Evolutionary conservation across 148 eudicot genomes (phyloP).

Genomic region (Talinum fruticosum): DNA sequence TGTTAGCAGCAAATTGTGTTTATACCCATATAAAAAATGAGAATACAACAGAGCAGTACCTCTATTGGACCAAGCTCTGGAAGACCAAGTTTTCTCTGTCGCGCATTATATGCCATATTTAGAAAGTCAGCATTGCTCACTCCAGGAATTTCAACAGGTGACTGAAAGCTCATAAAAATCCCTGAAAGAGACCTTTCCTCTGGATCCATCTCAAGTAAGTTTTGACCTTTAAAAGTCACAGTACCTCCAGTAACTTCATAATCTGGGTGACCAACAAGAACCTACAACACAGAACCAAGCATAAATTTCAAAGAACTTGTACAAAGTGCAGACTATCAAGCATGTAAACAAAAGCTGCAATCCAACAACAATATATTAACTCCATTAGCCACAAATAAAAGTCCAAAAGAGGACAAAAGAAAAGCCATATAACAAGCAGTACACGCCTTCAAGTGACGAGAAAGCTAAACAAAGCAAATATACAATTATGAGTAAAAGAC

Average conservation of each 20-base stretch:
- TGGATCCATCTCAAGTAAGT: conserved; percentile 90
- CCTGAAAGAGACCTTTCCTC: conserved; percentile 95
- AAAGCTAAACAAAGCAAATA: not conserved
- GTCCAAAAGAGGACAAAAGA: not conserved
- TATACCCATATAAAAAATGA: not conserved
- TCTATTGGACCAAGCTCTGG: conserved; percentile 86
- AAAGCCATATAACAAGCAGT: not conserved
- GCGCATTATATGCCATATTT: conserved; percentile 91
- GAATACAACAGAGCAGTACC: conserved; percentile 33
- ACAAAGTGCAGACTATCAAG: not conserved
- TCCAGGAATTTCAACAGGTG: conserved; percentile 96
- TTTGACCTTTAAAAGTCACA: conserved; percentile 72
- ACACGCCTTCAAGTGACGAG: not conserved
- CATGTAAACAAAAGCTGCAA: not conserved
- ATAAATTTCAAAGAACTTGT: conserved; percentile 9
- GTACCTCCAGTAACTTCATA: conserved; percentile 90
- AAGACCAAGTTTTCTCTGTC: conserved; percentile 75
- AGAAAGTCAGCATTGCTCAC: conserved; percentile 90
- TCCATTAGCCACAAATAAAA: not conserved
- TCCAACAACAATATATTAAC: not conserved
- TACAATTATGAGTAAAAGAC: not conserved
- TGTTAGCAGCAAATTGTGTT: not conserved
- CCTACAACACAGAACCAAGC: conserved; percentile 38
- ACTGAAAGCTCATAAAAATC: conserved; percentile 90
- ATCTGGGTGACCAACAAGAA: conserved; percentile 95